phyloP scores from a whole-genome alignment of 371 early-diverging fungal species.

The Mortierella sp. region DNA sequence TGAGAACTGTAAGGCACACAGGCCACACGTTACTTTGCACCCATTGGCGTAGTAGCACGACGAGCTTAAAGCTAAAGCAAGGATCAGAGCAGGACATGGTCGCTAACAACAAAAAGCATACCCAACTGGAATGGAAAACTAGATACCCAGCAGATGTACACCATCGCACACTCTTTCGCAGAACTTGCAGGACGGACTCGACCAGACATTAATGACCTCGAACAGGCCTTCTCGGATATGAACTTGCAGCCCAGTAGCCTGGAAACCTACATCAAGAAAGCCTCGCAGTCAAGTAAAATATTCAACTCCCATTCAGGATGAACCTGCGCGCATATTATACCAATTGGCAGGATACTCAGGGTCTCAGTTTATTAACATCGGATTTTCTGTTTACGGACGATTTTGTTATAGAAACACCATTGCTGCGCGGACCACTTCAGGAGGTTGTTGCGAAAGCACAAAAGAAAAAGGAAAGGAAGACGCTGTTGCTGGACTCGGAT shows the following conservation, averaged over 20 bases:
- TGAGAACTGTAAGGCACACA: constrained; percentile 60
- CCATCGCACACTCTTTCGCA: constrained; percentile 63
- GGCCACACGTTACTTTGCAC: no score
- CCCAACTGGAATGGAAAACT: neutral
- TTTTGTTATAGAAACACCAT: constrained; percentile 27
- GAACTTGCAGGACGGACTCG: constrained; percentile 67
- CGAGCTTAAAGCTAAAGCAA: neutral
- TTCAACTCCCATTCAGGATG: neutral
- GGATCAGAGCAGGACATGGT: neutral
- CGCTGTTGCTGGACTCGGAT: constrained; percentile 37
- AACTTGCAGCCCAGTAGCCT: constrained; percentile 56
- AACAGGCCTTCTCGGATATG: constrained; percentile 60
- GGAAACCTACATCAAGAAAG: constrained; percentile 35
- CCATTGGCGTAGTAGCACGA: no score
- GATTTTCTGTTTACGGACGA: neutral
- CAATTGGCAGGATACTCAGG: neutral
- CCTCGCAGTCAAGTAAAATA: constrained; percentile 54
- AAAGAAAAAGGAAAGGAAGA: constrained; percentile 34
- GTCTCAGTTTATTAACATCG: neutral
- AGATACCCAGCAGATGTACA: constrained; percentile 68
- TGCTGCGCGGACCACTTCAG: constrained; percentile 44
- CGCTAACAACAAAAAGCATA: neutral
- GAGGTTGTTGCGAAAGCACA: constrained; percentile 40
- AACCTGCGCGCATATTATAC: neutral
- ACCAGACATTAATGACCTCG: constrained; percentile 68